These are phyloP conservation scores for Xylariaceae sp. DNA, from an alignment of 2,329 filamentous ascomycete genomes.

Conservation along the genomic window DNA sequence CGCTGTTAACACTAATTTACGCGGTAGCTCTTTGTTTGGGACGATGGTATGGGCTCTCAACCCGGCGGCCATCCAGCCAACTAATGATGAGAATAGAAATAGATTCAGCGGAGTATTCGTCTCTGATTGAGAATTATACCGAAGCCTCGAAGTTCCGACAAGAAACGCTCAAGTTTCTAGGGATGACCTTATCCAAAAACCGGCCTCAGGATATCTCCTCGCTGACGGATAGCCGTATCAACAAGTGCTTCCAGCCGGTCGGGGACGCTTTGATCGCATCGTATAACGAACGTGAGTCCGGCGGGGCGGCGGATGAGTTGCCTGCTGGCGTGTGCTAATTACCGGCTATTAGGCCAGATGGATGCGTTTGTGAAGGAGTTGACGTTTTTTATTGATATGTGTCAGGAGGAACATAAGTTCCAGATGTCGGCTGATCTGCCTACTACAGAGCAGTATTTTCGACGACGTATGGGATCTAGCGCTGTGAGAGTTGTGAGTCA, in stretches of 20 bases:
- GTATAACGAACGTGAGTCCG: not conserved
- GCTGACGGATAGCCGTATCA: no score
- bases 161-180: not conserved
- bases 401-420: constrained; percentile 1
- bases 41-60: no score
- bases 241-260: not conserved
- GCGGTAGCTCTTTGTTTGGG: no score
- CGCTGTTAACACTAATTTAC: no score
- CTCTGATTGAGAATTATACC: not conserved
- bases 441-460: constrained; percentile 2
- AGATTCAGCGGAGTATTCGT: not conserved
- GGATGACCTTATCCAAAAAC: not conserved
- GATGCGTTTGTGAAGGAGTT: not conserved
- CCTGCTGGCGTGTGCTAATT: no score
- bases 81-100: no score
- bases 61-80: no score
- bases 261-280: not conserved
- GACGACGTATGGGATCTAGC: constrained; percentile 2
- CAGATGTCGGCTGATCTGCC: not conserved
- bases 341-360: no score
- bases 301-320: not conserved
- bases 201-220: no score
- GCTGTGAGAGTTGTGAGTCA: constrained; percentile 1
- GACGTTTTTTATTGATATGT: constrained; percentile 1
- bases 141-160: not conserved